Evolutionary conservation across 2,329 filamentous ascomycete species (phyloP).

Genomic region (Myriosclerotinia curreyana): DNA sequence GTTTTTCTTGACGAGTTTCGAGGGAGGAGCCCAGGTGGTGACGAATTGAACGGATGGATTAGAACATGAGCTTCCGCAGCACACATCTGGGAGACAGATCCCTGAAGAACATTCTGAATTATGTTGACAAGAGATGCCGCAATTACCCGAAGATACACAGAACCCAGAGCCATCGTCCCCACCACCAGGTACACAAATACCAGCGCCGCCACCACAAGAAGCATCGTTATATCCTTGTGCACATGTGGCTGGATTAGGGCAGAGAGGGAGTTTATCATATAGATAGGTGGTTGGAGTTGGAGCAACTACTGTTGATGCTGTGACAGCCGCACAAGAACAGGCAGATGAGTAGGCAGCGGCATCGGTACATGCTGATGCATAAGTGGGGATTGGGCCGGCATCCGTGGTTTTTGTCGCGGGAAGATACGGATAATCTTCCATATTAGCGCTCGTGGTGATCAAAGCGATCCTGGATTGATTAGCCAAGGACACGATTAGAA

Average conservation of each 20-base stretch:
- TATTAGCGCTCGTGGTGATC: constrained; percentile 15
- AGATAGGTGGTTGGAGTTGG: constrained; percentile 13
- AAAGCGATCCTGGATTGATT: neutral
- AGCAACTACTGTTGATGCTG: neutral
- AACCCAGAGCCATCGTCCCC: constrained; percentile 7
- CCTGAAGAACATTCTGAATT: constrained; percentile 15
- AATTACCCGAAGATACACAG: constrained; percentile 10
- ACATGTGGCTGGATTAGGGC: constrained; percentile 10
- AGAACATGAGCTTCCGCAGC: constrained; percentile 14
- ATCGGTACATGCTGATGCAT: constrained; percentile 17
- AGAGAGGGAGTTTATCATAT: constrained; percentile 14
- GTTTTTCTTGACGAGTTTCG: constrained; percentile 3
- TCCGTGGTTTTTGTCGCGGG: neutral
- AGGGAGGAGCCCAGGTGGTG: neutral
- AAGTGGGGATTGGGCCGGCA: constrained; percentile 6
- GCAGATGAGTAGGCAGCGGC: constrained; percentile 15
- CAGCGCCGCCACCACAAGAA: constrained; percentile 11
- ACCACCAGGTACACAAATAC: constrained; percentile 6
- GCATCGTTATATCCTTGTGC: neutral
- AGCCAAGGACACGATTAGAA: neutral
- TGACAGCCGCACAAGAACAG: constrained; percentile 13
- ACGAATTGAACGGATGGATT: neutral
- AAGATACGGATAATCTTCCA: constrained; percentile 6
- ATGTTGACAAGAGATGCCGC: neutral
- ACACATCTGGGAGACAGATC: constrained; percentile 1